A percentile compares a stretch with the other conserved stretches of the same genome.
Evolutionary conservation across 1,284 basidiomycete species (phyloP).

Genomic region (Cutaneotrichosporon cutaneum): DNA sequence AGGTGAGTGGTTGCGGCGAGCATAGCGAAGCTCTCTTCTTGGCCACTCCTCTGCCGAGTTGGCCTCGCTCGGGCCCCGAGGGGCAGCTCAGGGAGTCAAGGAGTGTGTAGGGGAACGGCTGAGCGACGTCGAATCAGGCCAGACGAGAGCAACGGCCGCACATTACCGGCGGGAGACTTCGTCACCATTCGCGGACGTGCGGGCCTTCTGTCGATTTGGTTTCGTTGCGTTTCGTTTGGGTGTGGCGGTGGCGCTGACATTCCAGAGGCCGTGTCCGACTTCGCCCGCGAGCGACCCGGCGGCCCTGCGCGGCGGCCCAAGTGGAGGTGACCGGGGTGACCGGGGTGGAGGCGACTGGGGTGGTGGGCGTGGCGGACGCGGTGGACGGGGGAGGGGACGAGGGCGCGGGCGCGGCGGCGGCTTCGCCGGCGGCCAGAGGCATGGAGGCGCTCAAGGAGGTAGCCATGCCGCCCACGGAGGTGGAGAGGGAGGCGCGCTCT

Average conservation of each 20-base stretch:
- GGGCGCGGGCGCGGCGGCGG: slow-evolving; percentile 10
- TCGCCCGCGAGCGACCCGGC: not conserved
- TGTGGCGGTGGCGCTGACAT: slow-evolving; percentile 4
- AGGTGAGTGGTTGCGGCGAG: not conserved
- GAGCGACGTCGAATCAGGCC: not conserved
- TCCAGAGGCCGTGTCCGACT: slow-evolving; percentile 3
- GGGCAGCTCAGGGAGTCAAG: not conserved
- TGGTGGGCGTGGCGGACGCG: not conserved
- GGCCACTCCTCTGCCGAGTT: not conserved
- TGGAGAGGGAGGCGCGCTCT: slow-evolving; percentile 25
- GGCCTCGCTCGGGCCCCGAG: not conserved
- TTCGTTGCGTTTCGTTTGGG: not conserved
- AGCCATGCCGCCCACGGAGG: slow-evolving; percentile 4
- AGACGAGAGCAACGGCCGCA: not conserved
- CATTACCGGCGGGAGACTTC: not conserved
- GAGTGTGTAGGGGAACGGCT: no score
- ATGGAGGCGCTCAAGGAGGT: no score
- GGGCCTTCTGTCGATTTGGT: not conserved
- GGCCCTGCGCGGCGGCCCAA: not conserved
- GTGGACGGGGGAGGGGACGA: not conserved
- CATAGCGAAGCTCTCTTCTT: not conserved
- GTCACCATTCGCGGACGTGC: not conserved
- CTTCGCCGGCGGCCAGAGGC: slow-evolving; percentile 7
- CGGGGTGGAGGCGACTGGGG: slow-evolving; percentile 4
- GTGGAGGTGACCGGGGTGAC: not conserved